A percentile compares a stretch with the other conserved stretches of the same genome.
phyloP scores from a whole-genome alignment of 202 grass and related monocot species.

The Digitaria exilis region DNA sequence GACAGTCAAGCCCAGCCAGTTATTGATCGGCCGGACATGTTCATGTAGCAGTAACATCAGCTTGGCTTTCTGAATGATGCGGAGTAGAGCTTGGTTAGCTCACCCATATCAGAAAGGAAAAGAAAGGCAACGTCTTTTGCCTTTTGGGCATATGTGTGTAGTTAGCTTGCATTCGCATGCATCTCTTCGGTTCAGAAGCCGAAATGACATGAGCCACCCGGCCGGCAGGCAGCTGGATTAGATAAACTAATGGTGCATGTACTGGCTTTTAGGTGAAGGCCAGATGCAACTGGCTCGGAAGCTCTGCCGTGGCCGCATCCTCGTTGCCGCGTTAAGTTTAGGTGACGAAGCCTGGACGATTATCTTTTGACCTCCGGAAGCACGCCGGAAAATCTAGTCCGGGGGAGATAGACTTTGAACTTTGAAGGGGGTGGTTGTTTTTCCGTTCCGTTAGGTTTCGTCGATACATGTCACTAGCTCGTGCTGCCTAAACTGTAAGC shows the following conservation, averaged over 20 bases:
- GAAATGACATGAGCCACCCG: neutral
- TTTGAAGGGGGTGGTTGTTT: neutral
- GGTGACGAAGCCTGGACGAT: neutral
- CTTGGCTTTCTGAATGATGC: neutral
- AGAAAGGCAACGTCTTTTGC: neutral
- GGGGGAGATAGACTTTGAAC: neutral
- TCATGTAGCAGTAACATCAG: neutral
- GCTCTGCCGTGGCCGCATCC: neutral
- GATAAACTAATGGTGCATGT: neutral
- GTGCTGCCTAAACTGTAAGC: constrained; percentile 21
- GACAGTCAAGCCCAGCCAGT: neutral
- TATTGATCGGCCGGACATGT: no score
- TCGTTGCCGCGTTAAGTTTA: neutral
- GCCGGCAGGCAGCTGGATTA: neutral
- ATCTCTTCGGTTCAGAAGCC: neutral
- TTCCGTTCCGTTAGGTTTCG: constrained; percentile 14
- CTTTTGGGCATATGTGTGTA: neutral
- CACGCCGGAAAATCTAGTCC: neutral
- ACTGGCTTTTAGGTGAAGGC: constrained; percentile 37
- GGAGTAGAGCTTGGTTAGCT: neutral
- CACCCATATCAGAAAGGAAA: no score
- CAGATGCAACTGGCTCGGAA: neutral
- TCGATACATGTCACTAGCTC: neutral
- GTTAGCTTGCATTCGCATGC: neutral
- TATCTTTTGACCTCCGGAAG: neutral